Percentiles rank a stretch among this genome's conserved stretches.
These are phyloP conservation scores for Pestalotiopsis sp. DNA, from an alignment of 2,329 filamentous ascomycete species.

Conservation along the genomic window DNA sequence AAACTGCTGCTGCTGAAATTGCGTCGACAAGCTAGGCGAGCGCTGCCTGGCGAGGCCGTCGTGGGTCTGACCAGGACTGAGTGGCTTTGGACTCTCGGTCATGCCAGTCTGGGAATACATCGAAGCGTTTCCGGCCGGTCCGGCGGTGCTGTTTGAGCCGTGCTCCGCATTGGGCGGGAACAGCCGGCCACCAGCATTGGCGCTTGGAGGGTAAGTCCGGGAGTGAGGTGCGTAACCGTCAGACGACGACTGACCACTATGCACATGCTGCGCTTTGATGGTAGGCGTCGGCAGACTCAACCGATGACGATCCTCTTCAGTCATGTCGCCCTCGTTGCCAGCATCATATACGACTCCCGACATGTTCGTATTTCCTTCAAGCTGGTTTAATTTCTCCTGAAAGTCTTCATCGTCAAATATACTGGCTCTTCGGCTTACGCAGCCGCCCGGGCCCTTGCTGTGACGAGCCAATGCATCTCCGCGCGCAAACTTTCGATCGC, in stretches of 20 bases:
- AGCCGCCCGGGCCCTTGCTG: slow-evolving; percentile 93
- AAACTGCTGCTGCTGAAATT: slow-evolving; percentile 66
- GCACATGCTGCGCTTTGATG: slow-evolving; percentile 72
- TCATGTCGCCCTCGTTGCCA: slow-evolving; percentile 62
- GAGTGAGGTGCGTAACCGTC: slow-evolving; percentile 61
- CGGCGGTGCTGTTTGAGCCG: slow-evolving; percentile 54
- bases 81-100: slow-evolving; percentile 84
- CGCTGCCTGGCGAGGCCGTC: slow-evolving; percentile 59
- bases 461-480: slow-evolving; percentile 94
- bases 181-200: slow-evolving; percentile 53
- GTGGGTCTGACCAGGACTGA: slow-evolving; percentile 63
- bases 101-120: slow-evolving; percentile 74
- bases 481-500: slow-evolving; percentile 90
- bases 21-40: slow-evolving; percentile 67
- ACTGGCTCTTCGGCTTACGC: slow-evolving; percentile 86
- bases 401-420: slow-evolving; percentile 79
- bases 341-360: slow-evolving; percentile 58
- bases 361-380: slow-evolving; percentile 58
- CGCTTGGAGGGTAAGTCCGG: slow-evolving; percentile 75
- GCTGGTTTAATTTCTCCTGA: slow-evolving; percentile 47
- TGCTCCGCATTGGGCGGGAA: slow-evolving; percentile 65
- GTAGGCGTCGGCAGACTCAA: slow-evolving; percentile 67
- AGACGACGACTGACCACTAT: slow-evolving; percentile 47
- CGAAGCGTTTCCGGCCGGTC: slow-evolving; percentile 47
- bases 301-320: slow-evolving; percentile 61